phyloP scores from a whole-genome alignment of 257 asterid genomes.

The Leonotis leonurus region DNA sequence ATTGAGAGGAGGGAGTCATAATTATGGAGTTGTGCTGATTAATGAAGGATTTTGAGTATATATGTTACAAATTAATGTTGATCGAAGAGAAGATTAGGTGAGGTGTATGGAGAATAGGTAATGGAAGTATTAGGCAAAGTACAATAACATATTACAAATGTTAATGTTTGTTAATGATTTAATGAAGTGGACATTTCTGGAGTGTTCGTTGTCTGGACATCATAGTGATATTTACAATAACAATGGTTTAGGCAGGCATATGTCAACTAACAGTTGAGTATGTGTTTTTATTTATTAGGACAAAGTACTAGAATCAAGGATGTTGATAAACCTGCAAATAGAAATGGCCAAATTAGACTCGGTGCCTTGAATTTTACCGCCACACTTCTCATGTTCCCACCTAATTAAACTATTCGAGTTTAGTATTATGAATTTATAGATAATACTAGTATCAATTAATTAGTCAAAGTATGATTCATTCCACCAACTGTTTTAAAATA shows the following conservation, averaged over 20 bases:
- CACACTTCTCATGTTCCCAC: not conserved
- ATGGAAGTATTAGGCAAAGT: slow-evolving; percentile 23
- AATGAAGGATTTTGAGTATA: not conserved
- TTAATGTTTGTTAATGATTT: slow-evolving; percentile 18
- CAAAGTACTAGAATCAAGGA: slow-evolving; percentile 1
- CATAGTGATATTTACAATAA: slow-evolving; percentile 6
- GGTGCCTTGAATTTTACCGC: slow-evolving; percentile 6
- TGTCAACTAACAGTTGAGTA: not conserved
- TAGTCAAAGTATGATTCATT: not conserved
- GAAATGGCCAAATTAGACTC: not conserved
- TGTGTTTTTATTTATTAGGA: slow-evolving; percentile 1
- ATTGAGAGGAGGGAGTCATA: slow-evolving; percentile 32
- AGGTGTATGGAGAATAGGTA: not conserved
- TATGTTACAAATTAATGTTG: no score
- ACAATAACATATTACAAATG: slow-evolving; percentile 21
- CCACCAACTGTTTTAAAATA: no score
- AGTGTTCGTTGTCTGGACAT: slow-evolving; percentile 11
- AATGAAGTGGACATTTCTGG: slow-evolving; percentile 25
- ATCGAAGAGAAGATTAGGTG: slow-evolving; percentile 24
- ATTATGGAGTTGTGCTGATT: not conserved
- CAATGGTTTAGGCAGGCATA: not conserved
- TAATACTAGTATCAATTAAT: not conserved
- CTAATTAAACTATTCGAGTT: not conserved
- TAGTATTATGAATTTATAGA: not conserved
- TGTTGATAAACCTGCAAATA: not conserved